phyloP scores from a whole-genome alignment of 2,329 filamentous ascomycete species.

The Colletotrichum gloeosporioides region DNA sequence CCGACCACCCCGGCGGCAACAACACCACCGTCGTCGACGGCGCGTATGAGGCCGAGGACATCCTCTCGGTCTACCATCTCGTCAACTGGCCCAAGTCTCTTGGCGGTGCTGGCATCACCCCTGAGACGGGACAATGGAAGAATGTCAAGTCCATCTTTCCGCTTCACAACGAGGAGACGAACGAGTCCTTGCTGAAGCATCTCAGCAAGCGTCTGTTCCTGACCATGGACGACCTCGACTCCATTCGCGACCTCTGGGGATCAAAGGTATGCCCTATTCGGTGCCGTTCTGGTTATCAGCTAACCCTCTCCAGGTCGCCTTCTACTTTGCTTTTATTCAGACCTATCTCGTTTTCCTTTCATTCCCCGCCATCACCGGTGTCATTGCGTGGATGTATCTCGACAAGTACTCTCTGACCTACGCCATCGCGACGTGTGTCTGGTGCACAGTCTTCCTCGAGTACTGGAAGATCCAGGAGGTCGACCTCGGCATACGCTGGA shows the following conservation, averaged over 20 bases:
- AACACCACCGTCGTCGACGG: constrained; percentile 57
- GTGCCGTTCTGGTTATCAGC: not conserved
- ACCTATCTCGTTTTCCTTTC: constrained; percentile 75
- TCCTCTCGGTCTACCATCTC: constrained; percentile 74
- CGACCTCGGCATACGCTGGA: constrained; percentile 76
- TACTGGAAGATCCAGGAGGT: constrained; percentile 81
- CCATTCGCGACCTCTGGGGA: constrained; percentile 66
- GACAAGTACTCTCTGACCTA: constrained; percentile 75
- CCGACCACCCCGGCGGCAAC: constrained; percentile 64
- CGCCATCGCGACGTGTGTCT: constrained; percentile 69
- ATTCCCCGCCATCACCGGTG: constrained; percentile 72
- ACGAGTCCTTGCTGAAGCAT: constrained; percentile 61
- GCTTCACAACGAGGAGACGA: constrained; percentile 63
- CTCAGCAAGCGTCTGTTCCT: constrained; percentile 60
- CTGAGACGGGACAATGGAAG: constrained; percentile 62
- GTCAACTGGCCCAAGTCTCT: constrained; percentile 62
- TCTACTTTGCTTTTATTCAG: constrained; percentile 85
- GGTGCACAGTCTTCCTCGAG: constrained; percentile 77
- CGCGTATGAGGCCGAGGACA: constrained; percentile 66
- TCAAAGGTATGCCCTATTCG: constrained; percentile 48
- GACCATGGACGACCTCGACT: constrained; percentile 57
- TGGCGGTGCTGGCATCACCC: constrained; percentile 68
- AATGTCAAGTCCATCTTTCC: constrained; percentile 67
- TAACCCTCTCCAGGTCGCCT: constrained; percentile 60
- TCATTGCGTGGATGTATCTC: constrained; percentile 71